Percentiles rank a stretch among this genome's conserved stretches.
Conservation (phyloP, 805 yeast genomes). For the Hanseniaspora thailandica region DNA sequence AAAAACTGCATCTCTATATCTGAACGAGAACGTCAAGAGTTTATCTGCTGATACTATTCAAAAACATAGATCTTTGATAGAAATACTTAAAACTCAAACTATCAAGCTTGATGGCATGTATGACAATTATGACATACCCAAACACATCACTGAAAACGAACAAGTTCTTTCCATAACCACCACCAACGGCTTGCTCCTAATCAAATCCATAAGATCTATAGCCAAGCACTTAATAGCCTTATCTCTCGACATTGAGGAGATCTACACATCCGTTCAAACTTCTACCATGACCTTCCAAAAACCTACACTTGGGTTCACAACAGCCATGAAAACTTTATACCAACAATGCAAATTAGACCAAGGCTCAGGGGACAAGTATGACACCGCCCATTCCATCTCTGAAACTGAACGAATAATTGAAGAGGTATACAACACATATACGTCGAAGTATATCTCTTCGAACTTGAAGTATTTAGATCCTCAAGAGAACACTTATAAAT, state of each 20-base stretch:
- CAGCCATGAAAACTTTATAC: constrained; percentile 35
- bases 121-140: background rate
- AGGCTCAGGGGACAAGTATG: constrained; percentile 36
- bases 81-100: background rate
- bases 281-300: constrained; percentile 26
- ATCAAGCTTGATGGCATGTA: background rate
- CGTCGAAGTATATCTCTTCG: constrained; percentile 29
- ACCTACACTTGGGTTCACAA: constrained; percentile 32
- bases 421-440: constrained; percentile 34
- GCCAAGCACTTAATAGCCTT: constrained; percentile 29
- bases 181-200: constrained; percentile 23
- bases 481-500: background rate
- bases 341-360: constrained; percentile 35
- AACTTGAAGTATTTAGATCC: background rate
- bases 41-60: background rate
- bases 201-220: constrained; percentile 34
- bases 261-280: constrained; percentile 19
- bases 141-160: background rate
- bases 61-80: background rate
- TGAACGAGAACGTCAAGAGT: background rate
- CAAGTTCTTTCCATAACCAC: background rate
- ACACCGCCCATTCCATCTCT: constrained; percentile 33
- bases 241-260: constrained; percentile 20
- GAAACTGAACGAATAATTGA: constrained; percentile 40
- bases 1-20: background rate